A percentile compares a stretch with the other conserved stretches of the same genome.
Evolutionary conservation across 495 filamentous ascomycete species (phyloP).

Genomic region (Tuber brumale): DNA sequence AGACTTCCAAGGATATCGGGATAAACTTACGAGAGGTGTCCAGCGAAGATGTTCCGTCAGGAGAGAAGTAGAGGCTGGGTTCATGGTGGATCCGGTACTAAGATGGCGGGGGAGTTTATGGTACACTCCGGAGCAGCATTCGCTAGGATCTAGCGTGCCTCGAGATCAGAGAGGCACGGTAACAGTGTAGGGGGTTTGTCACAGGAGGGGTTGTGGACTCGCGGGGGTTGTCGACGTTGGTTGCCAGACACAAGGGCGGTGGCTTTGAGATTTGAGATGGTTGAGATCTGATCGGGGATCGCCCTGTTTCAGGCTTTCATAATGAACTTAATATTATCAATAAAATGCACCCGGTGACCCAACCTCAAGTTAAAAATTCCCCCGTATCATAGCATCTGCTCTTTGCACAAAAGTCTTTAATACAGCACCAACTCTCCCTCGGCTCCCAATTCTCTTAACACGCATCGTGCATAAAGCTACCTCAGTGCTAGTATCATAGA

Average conservation of each 20-base stretch:
- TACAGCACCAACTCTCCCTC: background rate
- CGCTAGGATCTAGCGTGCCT: background rate
- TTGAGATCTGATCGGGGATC: background rate
- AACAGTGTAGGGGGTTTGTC: background rate
- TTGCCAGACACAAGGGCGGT: background rate
- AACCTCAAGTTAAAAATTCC: background rate
- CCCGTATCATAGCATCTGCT: background rate
- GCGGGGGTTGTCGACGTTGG: background rate
- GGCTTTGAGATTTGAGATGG: background rate
- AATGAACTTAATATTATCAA: background rate
- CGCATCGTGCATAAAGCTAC: background rate
- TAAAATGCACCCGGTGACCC: background rate
- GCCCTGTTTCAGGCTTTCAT: background rate
- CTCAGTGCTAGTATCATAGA: background rate
- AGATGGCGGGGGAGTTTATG: background rate
- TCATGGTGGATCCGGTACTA: slow-evolving; percentile 8
- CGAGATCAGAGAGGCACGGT: background rate
- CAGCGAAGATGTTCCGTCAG: slow-evolving; percentile 95
- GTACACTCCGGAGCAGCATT: background rate
- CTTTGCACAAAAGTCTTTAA: background rate
- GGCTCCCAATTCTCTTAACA: background rate
- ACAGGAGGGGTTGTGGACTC: background rate
- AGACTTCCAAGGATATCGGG: slow-evolving; percentile 23
- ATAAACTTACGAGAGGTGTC: slow-evolving; percentile 69
- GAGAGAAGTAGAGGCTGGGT: slow-evolving; percentile 53